Evolutionary conservation across 225 moss, liverwort and hornwort genomes (phyloP).

Genomic region (Climacium dendroides): DNA sequence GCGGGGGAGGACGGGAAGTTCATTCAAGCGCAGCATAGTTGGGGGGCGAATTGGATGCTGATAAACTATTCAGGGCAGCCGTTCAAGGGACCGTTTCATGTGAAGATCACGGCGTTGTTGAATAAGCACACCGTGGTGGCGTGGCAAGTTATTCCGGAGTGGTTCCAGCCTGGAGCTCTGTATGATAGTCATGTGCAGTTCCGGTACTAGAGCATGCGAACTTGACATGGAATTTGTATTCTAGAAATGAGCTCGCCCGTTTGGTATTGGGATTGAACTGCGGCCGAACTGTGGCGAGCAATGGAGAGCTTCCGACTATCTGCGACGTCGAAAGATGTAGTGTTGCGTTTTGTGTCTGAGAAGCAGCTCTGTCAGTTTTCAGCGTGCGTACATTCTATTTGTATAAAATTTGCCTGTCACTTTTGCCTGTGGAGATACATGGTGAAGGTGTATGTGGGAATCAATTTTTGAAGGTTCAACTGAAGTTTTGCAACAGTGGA

Average conservation of each 20-base stretch:
- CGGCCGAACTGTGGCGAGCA: neutral
- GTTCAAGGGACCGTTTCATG: constrained; percentile 4
- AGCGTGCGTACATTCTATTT: neutral
- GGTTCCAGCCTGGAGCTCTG: neutral
- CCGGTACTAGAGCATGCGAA: neutral
- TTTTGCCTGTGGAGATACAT: neutral
- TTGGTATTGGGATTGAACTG: neutral
- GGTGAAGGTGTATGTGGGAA: neutral
- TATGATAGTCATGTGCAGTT: constrained; percentile 7
- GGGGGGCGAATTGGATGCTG: constrained; percentile 24
- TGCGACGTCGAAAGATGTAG: neutral
- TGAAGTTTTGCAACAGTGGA: neutral
- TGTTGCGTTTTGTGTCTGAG: neutral
- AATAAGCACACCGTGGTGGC: neutral
- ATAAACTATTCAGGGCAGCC: constrained; percentile 12
- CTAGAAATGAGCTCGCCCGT: neutral
- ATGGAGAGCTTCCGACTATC: neutral
- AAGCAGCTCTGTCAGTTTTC: neutral
- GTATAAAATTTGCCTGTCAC: neutral
- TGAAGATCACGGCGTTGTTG: neutral
- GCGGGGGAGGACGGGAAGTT: constrained; percentile 11
- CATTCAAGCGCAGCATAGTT: neutral
- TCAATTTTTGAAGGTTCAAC: neutral
- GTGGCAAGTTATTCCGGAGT: neutral
- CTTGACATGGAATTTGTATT: neutral